phyloP scores from a whole-genome alignment of 768 basidiomycete species.

The Porpolomopsis calyptriformis region DNA sequence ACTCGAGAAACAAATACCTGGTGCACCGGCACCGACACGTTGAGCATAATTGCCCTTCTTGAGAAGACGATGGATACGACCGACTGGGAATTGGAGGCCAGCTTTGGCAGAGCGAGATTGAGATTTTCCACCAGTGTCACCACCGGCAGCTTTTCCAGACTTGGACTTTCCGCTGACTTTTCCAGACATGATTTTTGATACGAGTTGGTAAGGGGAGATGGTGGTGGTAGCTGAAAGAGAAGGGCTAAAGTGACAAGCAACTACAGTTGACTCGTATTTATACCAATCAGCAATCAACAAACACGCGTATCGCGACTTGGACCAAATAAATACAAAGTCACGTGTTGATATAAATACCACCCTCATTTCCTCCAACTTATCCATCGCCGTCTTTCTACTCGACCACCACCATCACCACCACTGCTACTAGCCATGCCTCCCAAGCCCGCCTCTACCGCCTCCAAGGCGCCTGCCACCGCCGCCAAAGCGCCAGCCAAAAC shows the following conservation, averaged over 20 bases:
- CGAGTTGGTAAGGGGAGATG: slow-evolving; percentile 13
- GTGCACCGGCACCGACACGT: slow-evolving; percentile 68
- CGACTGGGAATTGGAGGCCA: slow-evolving; percentile 65
- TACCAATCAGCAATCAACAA: slow-evolving; percentile 22
- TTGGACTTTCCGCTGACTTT: slow-evolving; percentile 38
- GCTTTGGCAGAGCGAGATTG: slow-evolving; percentile 53
- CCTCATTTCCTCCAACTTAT: slow-evolving; percentile 9
- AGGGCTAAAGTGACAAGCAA: slow-evolving; percentile 3
- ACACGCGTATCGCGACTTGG: slow-evolving; percentile 24
- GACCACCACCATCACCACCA: slow-evolving; percentile 6
- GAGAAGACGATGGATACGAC: slow-evolving; percentile 68
- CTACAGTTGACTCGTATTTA: slow-evolving; percentile 15
- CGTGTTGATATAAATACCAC: slow-evolving; percentile 27
- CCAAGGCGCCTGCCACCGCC: slow-evolving; percentile 64
- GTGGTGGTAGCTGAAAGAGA: slow-evolving; percentile 10
- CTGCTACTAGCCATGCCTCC: slow-evolving; percentile 39
- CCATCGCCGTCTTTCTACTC: slow-evolving; percentile 8
- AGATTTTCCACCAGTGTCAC: slow-evolving; percentile 29
- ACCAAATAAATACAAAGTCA: slow-evolving; percentile 28
- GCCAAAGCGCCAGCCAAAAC: slow-evolving; percentile 68
- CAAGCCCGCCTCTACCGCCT: slow-evolving; percentile 76
- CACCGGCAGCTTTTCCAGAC: slow-evolving; percentile 37
- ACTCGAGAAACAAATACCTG: slow-evolving; percentile 33
- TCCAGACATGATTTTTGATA: slow-evolving; percentile 21
- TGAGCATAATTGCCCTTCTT: slow-evolving; percentile 68